Base-by-base conservation (phyloP, 179 eudicot genomes). In the Monotropa hypopitys region DNA sequence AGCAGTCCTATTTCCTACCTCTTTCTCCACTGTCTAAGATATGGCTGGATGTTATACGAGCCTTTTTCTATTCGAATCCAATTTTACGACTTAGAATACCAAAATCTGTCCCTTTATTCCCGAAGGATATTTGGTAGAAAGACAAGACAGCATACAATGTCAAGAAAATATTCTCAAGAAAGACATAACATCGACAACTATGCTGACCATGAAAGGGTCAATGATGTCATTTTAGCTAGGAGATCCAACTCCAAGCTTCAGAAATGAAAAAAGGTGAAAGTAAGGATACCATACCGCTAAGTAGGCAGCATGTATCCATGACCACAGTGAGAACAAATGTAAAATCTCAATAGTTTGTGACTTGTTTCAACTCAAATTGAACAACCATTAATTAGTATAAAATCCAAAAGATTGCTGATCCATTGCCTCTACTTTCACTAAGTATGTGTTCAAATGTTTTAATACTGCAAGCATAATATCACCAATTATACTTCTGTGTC, bases 11-110 rank as follows among this genome's bases (percentile, higher is more conserved):
- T 72, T 72, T 49, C 45, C 75, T 49, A 8, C 16, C 3, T 6
- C 59, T 61, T 35, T 26, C 28, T 72, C 76, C 76, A 51, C 51
- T 73, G 10, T 73, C 76, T 50, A 8, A 20, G 40, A 73, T 51
- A 33, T 0, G 7, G n/a, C 46, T 20, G 20, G 16, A 32, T 10
- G 63, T 32, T 18, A 33, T 9, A 2, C 7, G 20, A 28, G 26
- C 47, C 63, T 73, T 50, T 33, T 57, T 33, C 10, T 51, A 28
- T 51, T 33, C 40, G 7, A 18, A 51, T 70, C 49, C 73, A 70
- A 45, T 26, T 45, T 45, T 45, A 15, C 26, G 35, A 9, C 45
- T 45, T 5, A 23, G 12, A 51, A 51, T 72, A 30, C 51, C 59
- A 51, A 7, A 18, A 50, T 50, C 30, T 0, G 45, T 11, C 69